Evolutionary conservation across 345 rosid genomes (phyloP), one percentile per base, ranked within the genome.

Genomic region (Arabidopsis suecica): DNA sequence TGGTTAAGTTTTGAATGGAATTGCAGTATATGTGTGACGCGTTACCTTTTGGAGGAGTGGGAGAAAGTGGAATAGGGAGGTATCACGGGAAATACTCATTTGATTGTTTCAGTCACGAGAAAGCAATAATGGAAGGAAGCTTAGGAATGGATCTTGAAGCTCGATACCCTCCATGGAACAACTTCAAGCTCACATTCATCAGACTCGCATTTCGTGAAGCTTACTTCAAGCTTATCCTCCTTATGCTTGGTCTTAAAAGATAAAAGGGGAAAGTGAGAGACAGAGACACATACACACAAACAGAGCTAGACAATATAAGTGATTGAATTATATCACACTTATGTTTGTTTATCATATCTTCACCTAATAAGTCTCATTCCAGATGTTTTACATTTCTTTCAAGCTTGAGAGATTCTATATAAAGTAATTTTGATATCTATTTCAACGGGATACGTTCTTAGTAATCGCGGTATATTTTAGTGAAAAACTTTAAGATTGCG

Each of bases 31-130:
- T 83, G 41, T 85, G 89, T 73, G 96, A 91, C 68, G 67, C 68
- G 9, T 72, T 91, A 42, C 98, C 98, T 12, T 93, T 93, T 57
- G 98, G 98, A 73, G 97, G 97, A 10, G 96, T 91, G 10, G 98
- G 94, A 6, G 77, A 86, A 58, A 89, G 97, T 66, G 97, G 98
- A 4, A 76, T 82, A 4, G 97, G 97, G 61, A 88, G 93, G 83
- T 93, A 89, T 84, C 98, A 93, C 9, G 96, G 98, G 44, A 89
- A 87, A 80, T 93, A 87, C 82, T 89, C 96, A 11, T 94, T 94
- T 44, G 98, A 94, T 18, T 77, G 91, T 22, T 94, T 94, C 81
- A 91, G 97, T 78, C 98, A 91, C 50, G 94, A 88, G 74, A 94
- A 94, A 70, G 88, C 91, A n/a, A 82, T 91, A 9, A 20, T 94